Base-by-base conservation (phyloP, 805 yeast genomes). In the Danielozyma ontarioensis region DNA sequence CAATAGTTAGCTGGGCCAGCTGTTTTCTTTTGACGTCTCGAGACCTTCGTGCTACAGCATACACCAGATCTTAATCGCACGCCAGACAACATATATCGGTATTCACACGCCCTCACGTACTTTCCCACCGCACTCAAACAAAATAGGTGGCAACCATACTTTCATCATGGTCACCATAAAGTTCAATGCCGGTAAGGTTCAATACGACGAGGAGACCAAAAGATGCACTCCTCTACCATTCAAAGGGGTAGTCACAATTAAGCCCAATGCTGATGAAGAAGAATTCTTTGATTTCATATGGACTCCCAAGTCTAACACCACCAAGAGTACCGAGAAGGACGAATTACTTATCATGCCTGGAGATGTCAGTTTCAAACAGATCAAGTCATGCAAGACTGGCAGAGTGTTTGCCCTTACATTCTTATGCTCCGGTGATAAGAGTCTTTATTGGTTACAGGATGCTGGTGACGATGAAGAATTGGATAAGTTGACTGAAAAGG, bases 121-220 rank as follows among this genome's bases (percentile, higher is more conserved):
- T n/a, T n/a, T n/a, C n/a, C n/a, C n/a, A n/a, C n/a, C n/a, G 22
- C 22, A 10, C 22, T 6, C 22, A 19, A 19, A 19, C 22, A 19
- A n/a, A n/a, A n/a, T n/a, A n/a, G n/a, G 22, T 19, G 22, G 22
- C 22, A 19, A 19, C 8, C 6, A 6, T 19, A n/a, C n/a, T n/a
- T n/a, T n/a, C n/a, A n/a, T 10, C 22, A 19, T 19, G 22, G 22
- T 19, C 10, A 46, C 59, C n/a, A 46, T 65, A 33, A 75, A 62
- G 42, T 83, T 85, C 64, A 80, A 82, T 55, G 95, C 95, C 17
- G 95, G 95, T 14, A 72, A 71, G 51, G 93, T 83, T 6, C 68
- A 68, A 12, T 80, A 72, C 52, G 74, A 83, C 48, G 80, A 72
- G 36, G 74, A 71, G 19, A 65, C 82, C 2, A 73, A 78, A 31